Evolutionary conservation across 805 yeast species (phyloP).

Genomic region (Metschnikowia chrysomelidarum): DNA sequence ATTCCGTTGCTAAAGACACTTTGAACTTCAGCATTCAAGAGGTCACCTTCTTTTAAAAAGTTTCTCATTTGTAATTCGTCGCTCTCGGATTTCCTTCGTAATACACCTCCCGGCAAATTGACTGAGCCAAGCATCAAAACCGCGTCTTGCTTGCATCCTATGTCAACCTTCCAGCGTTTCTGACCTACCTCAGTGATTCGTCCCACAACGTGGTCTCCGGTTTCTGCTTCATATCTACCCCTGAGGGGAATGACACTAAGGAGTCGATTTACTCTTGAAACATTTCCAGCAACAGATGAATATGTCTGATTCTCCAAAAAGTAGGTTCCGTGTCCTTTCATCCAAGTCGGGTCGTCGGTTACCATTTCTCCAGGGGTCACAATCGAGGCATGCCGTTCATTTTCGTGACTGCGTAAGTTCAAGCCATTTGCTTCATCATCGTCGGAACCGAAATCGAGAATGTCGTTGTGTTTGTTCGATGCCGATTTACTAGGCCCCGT

Average conservation of each 20-base stretch:
- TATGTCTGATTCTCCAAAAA: constrained; percentile 70
- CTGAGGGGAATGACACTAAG: constrained; percentile 82
- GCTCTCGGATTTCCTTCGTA: constrained; percentile 89
- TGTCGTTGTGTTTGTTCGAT: constrained; percentile 38
- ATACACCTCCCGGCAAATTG: constrained; percentile 94
- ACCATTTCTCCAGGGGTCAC: constrained; percentile 96
- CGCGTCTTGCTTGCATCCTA: constrained; percentile 93
- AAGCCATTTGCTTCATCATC: constrained; percentile 16
- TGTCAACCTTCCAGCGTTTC: constrained; percentile 94
- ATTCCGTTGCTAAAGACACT: constrained; percentile 84
- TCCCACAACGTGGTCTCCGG: constrained; percentile 96
- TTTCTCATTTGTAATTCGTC: constrained; percentile 96
- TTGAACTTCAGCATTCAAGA: constrained; percentile 95
- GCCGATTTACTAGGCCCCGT: constrained; percentile 26
- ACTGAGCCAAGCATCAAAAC: constrained; percentile 91
- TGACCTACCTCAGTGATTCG: constrained; percentile 92
- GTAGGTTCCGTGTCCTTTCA: constrained; percentile 98
- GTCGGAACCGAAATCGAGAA: constrained; percentile 33
- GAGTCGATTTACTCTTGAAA: constrained; percentile 80
- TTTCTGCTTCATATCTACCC: constrained; percentile 88
- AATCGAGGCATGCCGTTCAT: constrained; percentile 31
- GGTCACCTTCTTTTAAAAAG: constrained; percentile 92
- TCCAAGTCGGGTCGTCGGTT: constrained; percentile 96
- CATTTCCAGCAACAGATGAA: constrained; percentile 90
- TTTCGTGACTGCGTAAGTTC: constrained; percentile 12